Conservation (phyloP, 2,329 filamentous ascomycete genomes). For the Pestalotiopsis sp. region DNA sequence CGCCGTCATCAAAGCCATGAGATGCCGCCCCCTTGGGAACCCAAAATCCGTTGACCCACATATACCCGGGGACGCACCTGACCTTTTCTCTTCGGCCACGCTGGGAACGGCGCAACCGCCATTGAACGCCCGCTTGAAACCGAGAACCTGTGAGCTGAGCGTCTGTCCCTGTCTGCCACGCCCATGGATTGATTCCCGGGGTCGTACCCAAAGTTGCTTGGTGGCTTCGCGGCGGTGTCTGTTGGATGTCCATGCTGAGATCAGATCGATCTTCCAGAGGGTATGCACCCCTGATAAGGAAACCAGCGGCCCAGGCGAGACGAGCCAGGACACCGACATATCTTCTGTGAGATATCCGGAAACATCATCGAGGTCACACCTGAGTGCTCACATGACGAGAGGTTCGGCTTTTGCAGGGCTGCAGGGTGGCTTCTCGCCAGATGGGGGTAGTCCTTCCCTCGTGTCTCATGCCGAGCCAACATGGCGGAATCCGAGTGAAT, state of each 20-base stretch:
- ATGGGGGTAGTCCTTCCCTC: not conserved
- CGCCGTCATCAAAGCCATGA: too few relatives aligned
- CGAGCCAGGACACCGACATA: not conserved
- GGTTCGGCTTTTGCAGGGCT: not conserved
- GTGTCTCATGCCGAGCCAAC: not conserved
- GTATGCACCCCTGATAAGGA: not conserved
- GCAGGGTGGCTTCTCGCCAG: not conserved
- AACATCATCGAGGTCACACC: not conserved
- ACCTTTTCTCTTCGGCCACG: slow-evolving; percentile 1
- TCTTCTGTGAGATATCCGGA: not conserved
- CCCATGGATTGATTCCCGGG: not conserved
- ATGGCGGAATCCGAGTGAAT: not conserved
- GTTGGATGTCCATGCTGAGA: not conserved
- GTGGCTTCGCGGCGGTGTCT: not conserved
- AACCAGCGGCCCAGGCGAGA: not conserved
- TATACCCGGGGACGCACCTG: slow-evolving; percentile 8
- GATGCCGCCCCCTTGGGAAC: not conserved
- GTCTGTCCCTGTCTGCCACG: not conserved
- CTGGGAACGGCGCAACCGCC: not conserved
- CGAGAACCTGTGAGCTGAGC: not conserved
- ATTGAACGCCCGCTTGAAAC: slow-evolving; percentile 6
- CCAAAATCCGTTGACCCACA: slow-evolving; percentile 5
- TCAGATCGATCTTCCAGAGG: not conserved
- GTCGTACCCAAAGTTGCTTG: not conserved
- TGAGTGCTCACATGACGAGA: slow-evolving; percentile 7